A percentile compares a stretch with the other conserved stretches of the same genome.
Conservation (phyloP, 1,284 basidiomycete genomes). For the Trichosporon inkin region DNA sequence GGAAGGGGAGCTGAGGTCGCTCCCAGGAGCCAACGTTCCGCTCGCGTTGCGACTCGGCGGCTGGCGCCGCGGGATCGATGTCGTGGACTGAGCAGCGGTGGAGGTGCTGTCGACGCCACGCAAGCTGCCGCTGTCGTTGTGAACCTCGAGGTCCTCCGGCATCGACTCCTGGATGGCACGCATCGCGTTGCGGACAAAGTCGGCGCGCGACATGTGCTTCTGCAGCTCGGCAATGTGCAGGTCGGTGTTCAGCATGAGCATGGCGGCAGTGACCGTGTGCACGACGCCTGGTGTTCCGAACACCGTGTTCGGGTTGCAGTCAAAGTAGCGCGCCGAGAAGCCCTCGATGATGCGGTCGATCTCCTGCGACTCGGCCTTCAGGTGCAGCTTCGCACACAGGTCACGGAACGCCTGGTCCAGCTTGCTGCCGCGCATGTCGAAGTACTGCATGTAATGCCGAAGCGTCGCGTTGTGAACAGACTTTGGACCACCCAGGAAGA, state of each 20-base stretch:
- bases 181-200: conserved; percentile 91
- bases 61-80: conserved; percentile 22
- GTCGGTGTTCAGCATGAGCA: conserved; percentile 93
- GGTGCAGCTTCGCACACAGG: conserved; percentile 82
- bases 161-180: conserved; percentile 61
- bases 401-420: conserved; percentile 86
- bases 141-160: conserved; percentile 50
- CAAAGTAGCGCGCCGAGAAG: conserved; percentile 83
- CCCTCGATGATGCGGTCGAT: conserved; percentile 92
- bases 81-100: conserved; percentile 24
- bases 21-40: conserved; percentile 25
- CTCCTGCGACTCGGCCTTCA: conserved; percentile 96
- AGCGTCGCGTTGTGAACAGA: conserved; percentile 70
- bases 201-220: conserved; percentile 84
- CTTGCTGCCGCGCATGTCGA: conserved; percentile 77
- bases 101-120: conserved; percentile 24
- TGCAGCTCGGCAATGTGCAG: conserved; percentile 88
- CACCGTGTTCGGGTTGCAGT: conserved; percentile 74
- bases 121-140: conserved; percentile 59
- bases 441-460: conserved; percentile 76
- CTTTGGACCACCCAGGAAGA: conserved; percentile 86
- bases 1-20: conserved; percentile 22
- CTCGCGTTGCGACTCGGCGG: conserved; percentile 31
- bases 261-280: conserved; percentile 86
- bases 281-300: conserved; percentile 87